A percentile compares a stretch with the other conserved stretches of the same genome.
Conservation (phyloP, 1,284 basidiomycete species). For the Blastosporella zonata region DNA sequence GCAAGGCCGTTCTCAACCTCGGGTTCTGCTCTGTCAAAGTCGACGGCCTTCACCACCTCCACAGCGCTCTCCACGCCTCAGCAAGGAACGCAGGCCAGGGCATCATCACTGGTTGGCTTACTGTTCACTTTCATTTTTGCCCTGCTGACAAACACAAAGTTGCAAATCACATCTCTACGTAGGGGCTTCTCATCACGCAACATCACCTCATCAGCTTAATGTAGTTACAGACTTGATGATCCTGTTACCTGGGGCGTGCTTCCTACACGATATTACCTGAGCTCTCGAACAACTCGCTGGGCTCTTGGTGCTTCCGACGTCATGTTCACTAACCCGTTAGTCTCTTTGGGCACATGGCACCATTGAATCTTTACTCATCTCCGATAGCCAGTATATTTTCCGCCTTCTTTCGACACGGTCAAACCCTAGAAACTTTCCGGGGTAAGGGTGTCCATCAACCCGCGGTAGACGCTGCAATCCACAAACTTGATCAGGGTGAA, state of each 20-base stretch:
- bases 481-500: constrained; percentile 74
- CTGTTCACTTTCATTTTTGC: background rate
- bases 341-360: constrained; percentile 9
- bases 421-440: constrained; percentile 91
- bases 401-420: constrained; percentile 85
- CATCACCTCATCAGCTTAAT: constrained; percentile 4
- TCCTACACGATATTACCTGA: constrained; percentile 60
- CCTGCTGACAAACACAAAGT: constrained; percentile 44
- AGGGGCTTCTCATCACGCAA: constrained; percentile 26
- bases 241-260: constrained; percentile 82
- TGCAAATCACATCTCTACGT: constrained; percentile 92
- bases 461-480: constrained; percentile 80
- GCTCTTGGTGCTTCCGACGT: constrained; percentile 90
- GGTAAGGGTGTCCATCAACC: constrained; percentile 89
- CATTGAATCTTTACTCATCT: constrained; percentile 10
- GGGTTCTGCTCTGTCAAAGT: constrained; percentile 68
- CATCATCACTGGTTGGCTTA: constrained; percentile 69
- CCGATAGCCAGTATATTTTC: constrained; percentile 63
- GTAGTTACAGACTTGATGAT: constrained; percentile 60
- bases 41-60: constrained; percentile 62
- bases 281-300: constrained; percentile 71
- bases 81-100: constrained; percentile 56
- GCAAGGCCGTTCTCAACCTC: constrained; percentile 72
- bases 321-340: constrained; percentile 92
- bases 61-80: constrained; percentile 56